Percentiles rank a stretch among this genome's conserved stretches.
These are phyloP conservation scores for Opeltia flavorubescens DNA, from an alignment of 495 filamentous ascomycete species.

Conservation along the genomic window DNA sequence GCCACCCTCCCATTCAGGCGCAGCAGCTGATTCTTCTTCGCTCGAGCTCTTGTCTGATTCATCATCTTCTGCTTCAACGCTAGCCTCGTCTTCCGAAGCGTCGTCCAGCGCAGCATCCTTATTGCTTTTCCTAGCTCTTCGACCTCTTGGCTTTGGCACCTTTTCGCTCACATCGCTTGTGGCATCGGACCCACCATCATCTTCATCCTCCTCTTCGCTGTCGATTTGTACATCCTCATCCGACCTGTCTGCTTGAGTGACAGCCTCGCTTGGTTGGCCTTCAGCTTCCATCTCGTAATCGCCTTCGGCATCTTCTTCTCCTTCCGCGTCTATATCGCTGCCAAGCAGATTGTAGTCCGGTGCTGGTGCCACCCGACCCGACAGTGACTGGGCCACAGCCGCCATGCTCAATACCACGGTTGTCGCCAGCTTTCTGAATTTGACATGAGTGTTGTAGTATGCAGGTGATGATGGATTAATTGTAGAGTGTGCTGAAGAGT, in stretches of 20 bases:
- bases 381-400: conserved; percentile 31
- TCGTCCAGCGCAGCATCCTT: conserved; percentile 5
- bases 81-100: conserved; percentile 10
- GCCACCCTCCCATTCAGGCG: conserved; percentile 48
- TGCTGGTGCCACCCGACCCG: conserved; percentile 26
- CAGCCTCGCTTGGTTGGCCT: conserved; percentile 31
- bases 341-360: conserved; percentile 25
- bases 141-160: not conserved
- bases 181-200: conserved; percentile 29
- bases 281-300: conserved; percentile 32
- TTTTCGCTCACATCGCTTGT: conserved; percentile 3
- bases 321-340: conserved; percentile 40
- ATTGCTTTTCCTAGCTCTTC: conserved; percentile 7
- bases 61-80: conserved; percentile 24
- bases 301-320: conserved; percentile 34
- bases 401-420: conserved; percentile 32
- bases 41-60: conserved; percentile 39
- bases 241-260: conserved; percentile 37
- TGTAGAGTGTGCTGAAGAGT: not conserved
- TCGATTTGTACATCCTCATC: conserved; percentile 27
- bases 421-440: conserved; percentile 27
- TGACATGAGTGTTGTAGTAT: not conserved
- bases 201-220: conserved; percentile 25
- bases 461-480: not conserved
- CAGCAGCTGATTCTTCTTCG: conserved; percentile 53